These are phyloP conservation scores for Pseudotsuga menziesii DNA, from an alignment of 75 land plant genomes.

Conservation along the genomic window DNA sequence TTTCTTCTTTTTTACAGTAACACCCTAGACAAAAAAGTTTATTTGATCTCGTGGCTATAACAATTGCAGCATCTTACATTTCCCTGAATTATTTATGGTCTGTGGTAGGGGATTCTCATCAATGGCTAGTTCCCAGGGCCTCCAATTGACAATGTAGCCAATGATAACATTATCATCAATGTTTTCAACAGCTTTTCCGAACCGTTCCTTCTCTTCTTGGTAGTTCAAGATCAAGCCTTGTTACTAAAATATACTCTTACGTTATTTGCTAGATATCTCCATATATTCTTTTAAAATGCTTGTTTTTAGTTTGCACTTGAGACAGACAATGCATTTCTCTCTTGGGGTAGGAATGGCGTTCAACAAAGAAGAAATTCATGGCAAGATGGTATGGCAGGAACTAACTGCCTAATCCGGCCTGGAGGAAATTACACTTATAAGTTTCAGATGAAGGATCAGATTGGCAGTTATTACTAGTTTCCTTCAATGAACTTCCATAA, in stretches of 20 bases:
- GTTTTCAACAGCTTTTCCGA: conserved; percentile 61
- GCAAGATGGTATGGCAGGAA: conserved; percentile 62
- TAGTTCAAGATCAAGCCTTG: conserved; percentile 8
- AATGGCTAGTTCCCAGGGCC: conserved; percentile 87
- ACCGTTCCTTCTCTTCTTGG: conserved; percentile 74
- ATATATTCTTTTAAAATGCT: background rate
- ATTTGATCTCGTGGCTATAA: too few relatives aligned
- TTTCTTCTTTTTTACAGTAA: background rate
- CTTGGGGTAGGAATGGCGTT: conserved; percentile 45
- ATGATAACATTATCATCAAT: conserved; percentile 63
- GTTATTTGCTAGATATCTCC: background rate
- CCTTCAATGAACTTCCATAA: conserved; percentile 55
- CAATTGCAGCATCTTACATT: background rate
- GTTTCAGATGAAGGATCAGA: conserved; percentile 68
- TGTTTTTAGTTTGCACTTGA: background rate
- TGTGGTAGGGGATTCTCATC: conserved; percentile 57
- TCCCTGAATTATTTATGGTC: background rate
- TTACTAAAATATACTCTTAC: background rate
- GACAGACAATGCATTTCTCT: background rate
- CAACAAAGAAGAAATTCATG: conserved; percentile 56
- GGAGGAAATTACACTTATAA: conserved; percentile 55
- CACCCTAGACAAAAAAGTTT: too few relatives aligned
- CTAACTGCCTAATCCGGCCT: conserved; percentile 66
- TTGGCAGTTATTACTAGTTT: conserved; percentile 65
- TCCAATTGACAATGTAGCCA: conserved; percentile 59